A percentile compares a stretch with the other conserved stretches of the same genome.
Evolutionary conservation across 192 early-diverging fungal genomes (phyloP).

Genomic region (Podila epigama): DNA sequence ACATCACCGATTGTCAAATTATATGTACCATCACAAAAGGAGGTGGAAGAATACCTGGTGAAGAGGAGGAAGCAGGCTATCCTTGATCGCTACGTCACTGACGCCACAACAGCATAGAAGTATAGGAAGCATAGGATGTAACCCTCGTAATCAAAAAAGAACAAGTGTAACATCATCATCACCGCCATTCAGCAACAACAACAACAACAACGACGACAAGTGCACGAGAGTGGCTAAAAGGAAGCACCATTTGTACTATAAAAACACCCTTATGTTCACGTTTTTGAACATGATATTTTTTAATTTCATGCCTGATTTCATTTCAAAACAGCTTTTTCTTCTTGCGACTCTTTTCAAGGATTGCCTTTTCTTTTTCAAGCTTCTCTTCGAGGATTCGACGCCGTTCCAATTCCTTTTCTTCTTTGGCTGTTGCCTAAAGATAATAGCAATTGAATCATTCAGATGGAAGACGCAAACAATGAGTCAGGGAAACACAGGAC

Average conservation of each 20-base stretch:
- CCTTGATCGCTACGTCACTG: slow-evolving; percentile 58
- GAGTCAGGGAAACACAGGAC: not conserved
- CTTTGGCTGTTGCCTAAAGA: not conserved
- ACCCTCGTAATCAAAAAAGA: too few relatives aligned
- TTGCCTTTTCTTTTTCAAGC: slow-evolving; percentile 25
- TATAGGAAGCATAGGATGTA: not conserved
- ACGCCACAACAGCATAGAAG: slow-evolving; percentile 31
- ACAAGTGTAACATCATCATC: too few relatives aligned
- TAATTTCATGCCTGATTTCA: not conserved
- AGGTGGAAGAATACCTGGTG: slow-evolving; percentile 80
- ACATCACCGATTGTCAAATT: slow-evolving; percentile 39
- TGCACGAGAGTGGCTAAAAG: not conserved
- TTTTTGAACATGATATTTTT: not conserved
- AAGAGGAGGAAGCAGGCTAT: slow-evolving; percentile 73
- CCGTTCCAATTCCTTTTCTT: slow-evolving; percentile 18
- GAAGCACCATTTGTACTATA: not conserved
- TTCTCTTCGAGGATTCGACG: slow-evolving; percentile 23
- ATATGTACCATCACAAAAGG: slow-evolving; percentile 72
- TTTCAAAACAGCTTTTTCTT: slow-evolving; percentile 22
- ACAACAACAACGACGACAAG: too few relatives aligned
- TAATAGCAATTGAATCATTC: too few relatives aligned
- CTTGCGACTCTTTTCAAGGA: slow-evolving; percentile 4
- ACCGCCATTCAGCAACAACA: too few relatives aligned
- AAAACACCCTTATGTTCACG: not conserved
- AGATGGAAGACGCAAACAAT: too few relatives aligned